phyloP scores from a whole-genome alignment of 169 alveolate genomes.

The Cryptosporidium canis region DNA sequence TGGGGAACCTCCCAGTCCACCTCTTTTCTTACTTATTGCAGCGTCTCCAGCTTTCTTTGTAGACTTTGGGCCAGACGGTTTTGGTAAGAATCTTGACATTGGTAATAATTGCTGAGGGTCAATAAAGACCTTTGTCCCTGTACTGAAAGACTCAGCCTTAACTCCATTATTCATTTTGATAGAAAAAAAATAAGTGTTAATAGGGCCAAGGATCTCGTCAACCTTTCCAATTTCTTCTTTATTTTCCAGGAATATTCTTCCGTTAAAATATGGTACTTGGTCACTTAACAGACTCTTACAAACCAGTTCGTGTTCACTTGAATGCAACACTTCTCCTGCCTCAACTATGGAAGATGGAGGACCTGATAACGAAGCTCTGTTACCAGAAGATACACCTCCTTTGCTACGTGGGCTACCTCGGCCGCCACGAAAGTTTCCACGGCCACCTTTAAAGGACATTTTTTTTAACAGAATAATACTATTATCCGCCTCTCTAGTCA shows the following conservation, averaged over 20 bases:
- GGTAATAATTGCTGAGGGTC: slow-evolving; percentile 89
- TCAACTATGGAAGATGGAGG: slow-evolving; percentile 82
- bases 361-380: slow-evolving; percentile 77
- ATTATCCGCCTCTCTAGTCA: slow-evolving; percentile 4
- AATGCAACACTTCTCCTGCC: slow-evolving; percentile 90
- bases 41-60: slow-evolving; percentile 75
- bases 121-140: slow-evolving; percentile 80
- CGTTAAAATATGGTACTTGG: slow-evolving; percentile 93
- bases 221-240: slow-evolving; percentile 94
- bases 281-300: slow-evolving; percentile 85
- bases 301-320: slow-evolving; percentile 91
- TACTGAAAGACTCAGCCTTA: slow-evolving; percentile 84
- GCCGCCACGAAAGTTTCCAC: slow-evolving; percentile 60
- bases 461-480: not conserved
- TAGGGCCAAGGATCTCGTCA: slow-evolving; percentile 95
- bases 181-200: slow-evolving; percentile 84
- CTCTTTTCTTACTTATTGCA: slow-evolving; percentile 75
- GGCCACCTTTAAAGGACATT: slow-evolving; percentile 64
- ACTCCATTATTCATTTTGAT: slow-evolving; percentile 86
- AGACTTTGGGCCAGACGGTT: slow-evolving; percentile 72
- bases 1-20: slow-evolving; percentile 51
- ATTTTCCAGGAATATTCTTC: slow-evolving; percentile 92
- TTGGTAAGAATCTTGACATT: slow-evolving; percentile 84
- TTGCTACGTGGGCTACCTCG: slow-evolving; percentile 48
- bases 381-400: slow-evolving; percentile 46